phyloP scores from a whole-genome alignment of 129 eudicot genomes.

The Flaveria brownii region DNA sequence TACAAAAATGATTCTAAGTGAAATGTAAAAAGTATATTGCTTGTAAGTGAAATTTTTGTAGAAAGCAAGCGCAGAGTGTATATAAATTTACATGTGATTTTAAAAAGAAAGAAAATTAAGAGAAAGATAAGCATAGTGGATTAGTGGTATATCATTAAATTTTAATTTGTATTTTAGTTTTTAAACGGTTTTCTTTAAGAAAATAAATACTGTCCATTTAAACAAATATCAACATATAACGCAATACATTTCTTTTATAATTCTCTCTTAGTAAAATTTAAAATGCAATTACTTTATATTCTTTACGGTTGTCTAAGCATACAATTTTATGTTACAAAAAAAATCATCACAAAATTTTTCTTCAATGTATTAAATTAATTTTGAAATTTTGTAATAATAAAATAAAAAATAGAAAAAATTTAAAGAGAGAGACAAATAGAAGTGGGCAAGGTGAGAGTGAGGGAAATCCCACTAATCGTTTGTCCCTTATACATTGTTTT shows the following conservation, averaged over 20 bases:
- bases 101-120: too few species aligned
- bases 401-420: not conserved
- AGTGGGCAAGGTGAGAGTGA: slow-evolving; percentile 46
- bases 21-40: too few species aligned
- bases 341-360: not conserved
- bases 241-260: not conserved
- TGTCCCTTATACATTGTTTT: slow-evolving; percentile 46
- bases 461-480: slow-evolving; percentile 55
- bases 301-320: not conserved
- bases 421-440: slow-evolving; percentile 42
- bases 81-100: too few species aligned
- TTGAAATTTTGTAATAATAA: not conserved
- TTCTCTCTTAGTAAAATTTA: not conserved
- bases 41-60: too few species aligned
- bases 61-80: too few species aligned
- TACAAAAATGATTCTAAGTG: too few species aligned
- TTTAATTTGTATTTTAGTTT: too few species aligned
- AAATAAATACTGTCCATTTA: not conserved
- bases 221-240: not conserved
- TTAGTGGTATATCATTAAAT: too few species aligned
- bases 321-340: not conserved
- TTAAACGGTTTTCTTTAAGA: too few species aligned
- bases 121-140: too few species aligned
- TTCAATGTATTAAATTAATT: not conserved
- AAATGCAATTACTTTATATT: too few species aligned